Evolutionary conservation across 768 basidiomycete species (phyloP), one percentile per base, ranked within the genome.

Genomic region (Phylloporus rhodoxanthus): DNA sequence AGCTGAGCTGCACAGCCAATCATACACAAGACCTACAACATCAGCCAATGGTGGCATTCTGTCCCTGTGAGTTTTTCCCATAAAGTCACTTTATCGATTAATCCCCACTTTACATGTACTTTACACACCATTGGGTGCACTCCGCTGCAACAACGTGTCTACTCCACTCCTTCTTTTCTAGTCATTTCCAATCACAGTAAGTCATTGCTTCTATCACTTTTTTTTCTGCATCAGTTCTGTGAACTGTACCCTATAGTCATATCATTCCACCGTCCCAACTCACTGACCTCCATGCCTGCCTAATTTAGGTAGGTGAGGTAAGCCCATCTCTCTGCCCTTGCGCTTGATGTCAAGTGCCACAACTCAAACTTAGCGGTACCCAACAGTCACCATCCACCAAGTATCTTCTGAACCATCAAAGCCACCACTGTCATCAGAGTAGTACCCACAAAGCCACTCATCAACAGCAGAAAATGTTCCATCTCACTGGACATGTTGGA

Each of bases 331-430:
- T 33, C 32, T 33, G 32, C 28, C 28, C 28, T 10, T 29, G 10
- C 28, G 3, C 10, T 7, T 8, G 6, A 30, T 10, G 13, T 30
- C 29, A 10, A 11, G 29, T 5, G 9, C 29, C 10, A 5, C 29
- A 30, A 30, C 9, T 30, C 29, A 10, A 30, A 10, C 10, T 2
- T 3, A 8, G 29, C 29, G 29, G 9, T 30, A 2, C 29, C 29
- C 29, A 30, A 13, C 11, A 13, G 29, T 5, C 29, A 30, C 29
- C 13, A 30, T 8, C 9, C 28, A 14, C 13, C 32, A 33, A 91
- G 91, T 0, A 91, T 85, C 0, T 93, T 92, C 69, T 92, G 91
- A 91, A 92, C 91, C 0, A 87, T 86, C 0, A 90, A 93, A 59
- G 91, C n/a, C n/a, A n/a, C n/a, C n/a, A n/a, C n/a, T n/a, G n/a